Evolutionary conservation across 345 rosid species (phyloP).

Genomic region (Nasturtium officinale): DNA sequence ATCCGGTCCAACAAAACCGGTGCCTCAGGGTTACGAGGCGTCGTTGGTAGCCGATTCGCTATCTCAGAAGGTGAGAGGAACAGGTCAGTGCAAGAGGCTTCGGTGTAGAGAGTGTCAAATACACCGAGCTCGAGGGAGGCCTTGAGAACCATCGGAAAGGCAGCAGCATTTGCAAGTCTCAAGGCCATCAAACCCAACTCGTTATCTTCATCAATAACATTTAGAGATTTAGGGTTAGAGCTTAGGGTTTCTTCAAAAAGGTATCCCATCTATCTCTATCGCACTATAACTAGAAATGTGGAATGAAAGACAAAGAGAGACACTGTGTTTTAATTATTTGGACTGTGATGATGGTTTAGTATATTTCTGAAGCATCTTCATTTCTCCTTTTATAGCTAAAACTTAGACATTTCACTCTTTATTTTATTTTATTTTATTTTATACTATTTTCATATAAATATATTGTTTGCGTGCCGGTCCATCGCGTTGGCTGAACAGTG

Average conservation of each 20-base stretch:
- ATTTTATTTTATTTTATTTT: background rate
- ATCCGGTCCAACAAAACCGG: slow-evolving; percentile 51
- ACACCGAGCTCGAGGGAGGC: slow-evolving; percentile 53
- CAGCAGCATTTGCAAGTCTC: slow-evolving; percentile 40
- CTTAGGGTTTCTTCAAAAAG: slow-evolving; percentile 25
- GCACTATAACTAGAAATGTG: background rate
- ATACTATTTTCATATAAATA: background rate
- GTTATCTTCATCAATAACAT: slow-evolving; percentile 31
- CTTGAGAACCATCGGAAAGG: slow-evolving; percentile 53
- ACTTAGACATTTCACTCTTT: background rate
- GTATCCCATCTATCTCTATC: slow-evolving; percentile 13
- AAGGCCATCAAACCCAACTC: slow-evolving; percentile 50
- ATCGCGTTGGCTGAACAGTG: background rate
- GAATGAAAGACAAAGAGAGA: background rate
- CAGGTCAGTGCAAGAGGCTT: slow-evolving; percentile 13
- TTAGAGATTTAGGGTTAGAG: slow-evolving; percentile 10
- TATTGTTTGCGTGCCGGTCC: background rate
- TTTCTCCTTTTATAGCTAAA: background rate
- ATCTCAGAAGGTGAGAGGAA: slow-evolving; percentile 51
- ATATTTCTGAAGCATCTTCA: background rate
- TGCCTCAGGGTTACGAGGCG: slow-evolving; percentile 48
- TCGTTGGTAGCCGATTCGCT: slow-evolving; percentile 45
- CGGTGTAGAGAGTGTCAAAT: slow-evolving; percentile 45
- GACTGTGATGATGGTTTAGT: background rate
- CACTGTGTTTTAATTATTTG: background rate